These are phyloP conservation scores for Corinectria fuckeliana DNA, from an alignment of 2,329 filamentous ascomycete species.

Conservation along the genomic window DNA sequence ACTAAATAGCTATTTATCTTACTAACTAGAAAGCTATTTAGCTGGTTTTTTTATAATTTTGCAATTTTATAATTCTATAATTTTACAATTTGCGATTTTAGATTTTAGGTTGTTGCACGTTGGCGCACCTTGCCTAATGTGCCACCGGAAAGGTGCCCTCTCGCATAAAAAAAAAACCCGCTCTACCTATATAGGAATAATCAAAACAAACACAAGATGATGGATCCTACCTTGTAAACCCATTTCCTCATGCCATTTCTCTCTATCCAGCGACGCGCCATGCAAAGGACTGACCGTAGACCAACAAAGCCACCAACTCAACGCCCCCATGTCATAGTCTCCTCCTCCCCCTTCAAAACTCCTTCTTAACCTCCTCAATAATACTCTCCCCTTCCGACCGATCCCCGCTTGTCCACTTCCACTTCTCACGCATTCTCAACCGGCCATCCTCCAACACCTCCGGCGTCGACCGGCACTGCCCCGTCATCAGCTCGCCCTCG, in stretches of 20 bases:
- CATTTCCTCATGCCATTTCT: neutral
- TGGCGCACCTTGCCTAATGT: too few species aligned
- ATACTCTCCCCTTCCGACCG: conserved; percentile 28
- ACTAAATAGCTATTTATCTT: too few species aligned
- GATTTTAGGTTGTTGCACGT: too few species aligned
- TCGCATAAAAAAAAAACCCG: too few species aligned
- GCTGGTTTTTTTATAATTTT: too few species aligned
- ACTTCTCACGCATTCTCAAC: conserved; percentile 36
- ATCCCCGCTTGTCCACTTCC: conserved; percentile 37
- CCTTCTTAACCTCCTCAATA: conserved; percentile 33
- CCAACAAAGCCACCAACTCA: neutral
- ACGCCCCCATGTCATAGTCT: neutral
- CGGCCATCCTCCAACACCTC: conserved; percentile 33
- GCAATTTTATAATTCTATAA: too few species aligned
- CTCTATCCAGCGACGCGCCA: neutral
- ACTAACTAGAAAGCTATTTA: too few species aligned
- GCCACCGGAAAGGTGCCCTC: too few species aligned
- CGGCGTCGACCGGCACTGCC: conserved; percentile 28
- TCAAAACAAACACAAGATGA: neutral
- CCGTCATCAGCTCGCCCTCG: conserved; percentile 36
- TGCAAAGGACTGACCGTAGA: neutral
- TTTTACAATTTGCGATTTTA: too few species aligned
- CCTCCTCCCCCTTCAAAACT: neutral
- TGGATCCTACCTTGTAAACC: neutral
- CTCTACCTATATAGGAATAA: too few species aligned